Evolutionary conservation across 1,139 yeast species (phyloP).

Genomic region (Yamadazyma songkhlaensis): DNA sequence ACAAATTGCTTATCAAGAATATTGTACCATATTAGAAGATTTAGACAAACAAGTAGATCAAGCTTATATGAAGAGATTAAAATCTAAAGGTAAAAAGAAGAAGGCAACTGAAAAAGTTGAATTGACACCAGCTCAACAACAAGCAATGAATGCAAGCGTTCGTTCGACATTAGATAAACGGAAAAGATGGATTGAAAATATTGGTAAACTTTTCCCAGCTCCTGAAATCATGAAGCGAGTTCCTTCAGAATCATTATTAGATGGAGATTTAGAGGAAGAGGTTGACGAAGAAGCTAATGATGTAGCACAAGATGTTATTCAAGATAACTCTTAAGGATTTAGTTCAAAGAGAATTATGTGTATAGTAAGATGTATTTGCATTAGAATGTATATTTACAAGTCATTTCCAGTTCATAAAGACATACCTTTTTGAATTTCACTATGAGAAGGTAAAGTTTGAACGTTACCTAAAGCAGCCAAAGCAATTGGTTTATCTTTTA

Average conservation of each 20-base stretch:
- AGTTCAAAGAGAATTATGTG: too few species aligned
- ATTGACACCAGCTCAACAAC: conserved; percentile 36
- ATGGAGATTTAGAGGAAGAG: conserved; percentile 31
- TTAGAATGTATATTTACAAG: conserved; percentile 3
- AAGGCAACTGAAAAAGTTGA: conserved; percentile 37
- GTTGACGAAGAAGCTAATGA: conserved; percentile 44
- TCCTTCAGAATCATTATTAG: conserved; percentile 58
- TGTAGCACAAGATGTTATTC: conserved; percentile 46
- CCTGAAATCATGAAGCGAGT: conserved; percentile 72
- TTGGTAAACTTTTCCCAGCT: conserved; percentile 77
- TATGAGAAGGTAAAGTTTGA: conserved; percentile 57
- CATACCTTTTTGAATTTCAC: conserved; percentile 45
- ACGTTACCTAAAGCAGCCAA: conserved; percentile 89
- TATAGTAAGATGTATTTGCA: conserved; percentile 1
- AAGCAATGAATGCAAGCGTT: conserved; percentile 72
- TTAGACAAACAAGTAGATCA: conserved; percentile 96
- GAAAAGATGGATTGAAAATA: conserved; percentile 80
- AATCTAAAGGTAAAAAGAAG: conserved; percentile 80
- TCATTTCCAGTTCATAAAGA: conserved; percentile 8
- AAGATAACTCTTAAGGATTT: not conserved
- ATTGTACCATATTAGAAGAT: conserved; percentile 83
- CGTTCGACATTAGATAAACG: conserved; percentile 82
- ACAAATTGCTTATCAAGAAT: conserved; percentile 94
- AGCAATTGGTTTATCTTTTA: conserved; percentile 79
- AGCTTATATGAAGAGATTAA: conserved; percentile 79